phyloP scores from a whole-genome alignment of 192 early-diverging fungal species.

The Fimicolochytrium jonesii region DNA sequence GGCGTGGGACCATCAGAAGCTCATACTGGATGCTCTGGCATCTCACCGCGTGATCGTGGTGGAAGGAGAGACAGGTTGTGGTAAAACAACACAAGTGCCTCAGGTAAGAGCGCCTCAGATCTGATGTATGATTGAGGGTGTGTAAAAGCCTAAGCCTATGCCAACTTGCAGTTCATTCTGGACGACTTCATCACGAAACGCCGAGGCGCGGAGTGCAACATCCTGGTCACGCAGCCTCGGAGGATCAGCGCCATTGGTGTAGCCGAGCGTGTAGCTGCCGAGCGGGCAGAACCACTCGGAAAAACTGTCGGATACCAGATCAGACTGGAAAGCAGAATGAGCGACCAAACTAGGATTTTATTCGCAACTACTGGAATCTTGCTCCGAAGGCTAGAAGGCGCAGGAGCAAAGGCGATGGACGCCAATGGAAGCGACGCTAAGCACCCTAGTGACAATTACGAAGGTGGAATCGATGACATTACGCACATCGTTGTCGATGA shows the following conservation, averaged over 20 bases:
- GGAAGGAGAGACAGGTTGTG: slow-evolving; percentile 32
- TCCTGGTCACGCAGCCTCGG: slow-evolving; percentile 39
- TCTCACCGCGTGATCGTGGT: slow-evolving; percentile 36
- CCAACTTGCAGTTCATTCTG: slow-evolving; percentile 38
- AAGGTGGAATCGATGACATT: slow-evolving; percentile 47
- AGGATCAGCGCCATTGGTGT: slow-evolving; percentile 55
- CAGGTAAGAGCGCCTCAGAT: too few species aligned
- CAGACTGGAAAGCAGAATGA: slow-evolving; percentile 36
- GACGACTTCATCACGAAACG: slow-evolving; percentile 24
- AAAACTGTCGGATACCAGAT: slow-evolving; percentile 62
- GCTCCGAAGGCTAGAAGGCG: slow-evolving; percentile 53
- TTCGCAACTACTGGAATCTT: slow-evolving; percentile 70
- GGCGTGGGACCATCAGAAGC: slow-evolving; percentile 17
- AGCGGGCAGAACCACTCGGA: slow-evolving; percentile 44
- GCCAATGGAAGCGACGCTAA: slow-evolving; percentile 6
- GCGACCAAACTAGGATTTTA: slow-evolving; percentile 47
- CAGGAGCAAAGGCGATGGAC: slow-evolving; percentile 8
- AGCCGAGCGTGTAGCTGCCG: slow-evolving; percentile 51
- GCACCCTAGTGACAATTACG: slow-evolving; percentile 39
- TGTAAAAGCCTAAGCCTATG: too few species aligned
- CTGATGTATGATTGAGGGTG: too few species aligned
- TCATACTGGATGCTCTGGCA: slow-evolving; percentile 28
- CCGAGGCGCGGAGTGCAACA: slow-evolving; percentile 31
- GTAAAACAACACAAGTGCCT: slow-evolving; percentile 39
- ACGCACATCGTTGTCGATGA: slow-evolving; percentile 73